phyloP scores from a whole-genome alignment of 352 stramenopile genomes.

The Phytophthora meadii region DNA sequence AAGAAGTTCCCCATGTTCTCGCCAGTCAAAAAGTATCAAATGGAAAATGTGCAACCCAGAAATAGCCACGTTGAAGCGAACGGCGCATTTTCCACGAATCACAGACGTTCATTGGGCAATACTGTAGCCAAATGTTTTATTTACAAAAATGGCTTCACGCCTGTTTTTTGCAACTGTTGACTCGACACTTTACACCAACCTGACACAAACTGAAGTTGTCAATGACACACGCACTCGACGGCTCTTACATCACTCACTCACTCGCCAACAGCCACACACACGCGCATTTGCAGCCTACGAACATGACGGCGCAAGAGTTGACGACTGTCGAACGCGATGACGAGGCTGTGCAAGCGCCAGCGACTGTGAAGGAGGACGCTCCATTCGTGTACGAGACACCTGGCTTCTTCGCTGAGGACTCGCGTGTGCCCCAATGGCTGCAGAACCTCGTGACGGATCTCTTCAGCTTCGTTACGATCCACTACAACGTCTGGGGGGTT shows the following conservation, averaged over 20 bases:
- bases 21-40: slow-evolving; percentile 17
- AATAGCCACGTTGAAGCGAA: slow-evolving; percentile 27
- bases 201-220: slow-evolving; percentile 17
- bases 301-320: slow-evolving; percentile 42
- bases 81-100: slow-evolving; percentile 28
- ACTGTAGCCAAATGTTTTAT: background rate
- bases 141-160: background rate
- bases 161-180: slow-evolving; percentile 8
- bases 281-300: slow-evolving; percentile 2
- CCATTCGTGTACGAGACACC: slow-evolving; percentile 56
- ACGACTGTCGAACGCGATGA: slow-evolving; percentile 16
- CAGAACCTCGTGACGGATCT: slow-evolving; percentile 46
- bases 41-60: slow-evolving; percentile 20
- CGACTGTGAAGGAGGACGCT: slow-evolving; percentile 14
- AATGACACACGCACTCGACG: background rate
- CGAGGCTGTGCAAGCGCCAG: background rate
- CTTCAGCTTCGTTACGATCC: slow-evolving; percentile 72
- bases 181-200: slow-evolving; percentile 4
- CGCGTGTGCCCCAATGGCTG: slow-evolving; percentile 50
- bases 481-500: slow-evolving; percentile 79
- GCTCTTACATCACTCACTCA: slow-evolving; percentile 7
- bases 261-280: background rate
- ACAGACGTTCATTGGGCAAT: slow-evolving; percentile 15
- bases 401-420: slow-evolving; percentile 53
- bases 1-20: slow-evolving; percentile 40